phyloP scores from a whole-genome alignment of 2,329 filamentous ascomycete genomes.

The Rhynchosporium secalis region DNA sequence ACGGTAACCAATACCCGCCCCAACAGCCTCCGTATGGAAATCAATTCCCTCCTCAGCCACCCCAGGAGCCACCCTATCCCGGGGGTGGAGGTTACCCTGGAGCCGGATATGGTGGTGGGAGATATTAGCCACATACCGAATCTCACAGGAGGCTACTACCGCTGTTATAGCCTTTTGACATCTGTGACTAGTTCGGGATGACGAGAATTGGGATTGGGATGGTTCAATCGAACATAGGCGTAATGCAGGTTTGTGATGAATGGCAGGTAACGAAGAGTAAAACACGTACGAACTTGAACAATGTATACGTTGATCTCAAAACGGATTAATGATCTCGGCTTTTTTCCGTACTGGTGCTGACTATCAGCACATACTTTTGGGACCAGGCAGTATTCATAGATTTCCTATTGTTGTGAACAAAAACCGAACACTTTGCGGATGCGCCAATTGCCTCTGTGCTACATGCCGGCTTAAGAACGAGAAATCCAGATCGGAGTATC shows the following conservation, averaged over 20 bases:
- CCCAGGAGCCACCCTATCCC: conserved; percentile 4
- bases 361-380: no score
- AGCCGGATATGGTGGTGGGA: conserved; percentile 9
- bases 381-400: no score
- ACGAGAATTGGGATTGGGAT: background rate
- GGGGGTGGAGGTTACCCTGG: conserved; percentile 14
- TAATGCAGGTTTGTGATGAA: background rate
- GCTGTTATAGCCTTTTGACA: background rate
- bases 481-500: no score
- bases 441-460: no score
- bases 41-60: conserved; percentile 14
- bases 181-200: background rate
- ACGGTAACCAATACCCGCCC: conserved; percentile 22
- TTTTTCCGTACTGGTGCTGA: no score
- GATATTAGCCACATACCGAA: no score
- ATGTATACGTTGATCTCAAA: background rate
- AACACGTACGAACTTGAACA: background rate
- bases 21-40: conserved; percentile 28
- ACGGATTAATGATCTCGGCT: background rate
- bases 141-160: no score
- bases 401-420: no score
- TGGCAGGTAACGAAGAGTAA: background rate
- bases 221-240: background rate
- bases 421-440: no score
- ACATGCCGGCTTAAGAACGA: no score